Evolutionary conservation across 768 basidiomycete genomes (phyloP), one percentile per base, ranked within the genome.

Genomic region (Xerocomus potaroensis): DNA sequence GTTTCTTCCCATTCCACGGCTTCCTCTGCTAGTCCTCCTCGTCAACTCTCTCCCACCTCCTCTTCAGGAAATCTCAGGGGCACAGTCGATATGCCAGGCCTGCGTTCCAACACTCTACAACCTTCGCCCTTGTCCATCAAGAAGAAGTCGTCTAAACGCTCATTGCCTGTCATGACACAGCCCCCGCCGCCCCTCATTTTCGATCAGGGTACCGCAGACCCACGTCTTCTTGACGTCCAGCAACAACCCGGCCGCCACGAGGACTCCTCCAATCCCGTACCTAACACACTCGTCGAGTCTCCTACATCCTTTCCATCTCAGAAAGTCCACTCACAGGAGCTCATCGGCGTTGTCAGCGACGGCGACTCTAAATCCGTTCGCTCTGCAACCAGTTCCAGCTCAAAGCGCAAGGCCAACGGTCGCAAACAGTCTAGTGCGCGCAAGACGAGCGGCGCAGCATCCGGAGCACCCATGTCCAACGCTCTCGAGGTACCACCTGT

Each of bases 381-480:
- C 10, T 65, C 64, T 3, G 48, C 38, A 2, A 48, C 46, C 6
- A 65, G 65, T 45, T 59, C 65, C 30, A 46, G 12, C 18, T 58
- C 65, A 18, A 69, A 52, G 21, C 55, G 53, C 21, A 64, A 61
- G 51, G 46, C 34, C 19, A 47, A 36, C 21, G 45, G 32, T 14
- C 54, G 52, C 16, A 61, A 42, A 26, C 43, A 51, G 7, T 59
- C 63, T 3, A 3, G 27, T 8, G 11, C 57, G 24, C 63, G 67
- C 27, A 71, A 66, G 57, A 75, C 79, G 2, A 74, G 77, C 0
- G 78, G 80, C 41, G 82, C 84, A 1, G 79, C 81, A 3, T 80
- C 80, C 15, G 80, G 83, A 15, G 67, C 83, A 24, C 76, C 81
- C 37, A 84, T 87, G 76, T 78, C 80, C 10, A 78, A 80, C 51